Evolutionary conservation across 331 rosid species (phyloP), one percentile per base, ranked within the genome.

Genomic region (Spiraea crenata): DNA sequence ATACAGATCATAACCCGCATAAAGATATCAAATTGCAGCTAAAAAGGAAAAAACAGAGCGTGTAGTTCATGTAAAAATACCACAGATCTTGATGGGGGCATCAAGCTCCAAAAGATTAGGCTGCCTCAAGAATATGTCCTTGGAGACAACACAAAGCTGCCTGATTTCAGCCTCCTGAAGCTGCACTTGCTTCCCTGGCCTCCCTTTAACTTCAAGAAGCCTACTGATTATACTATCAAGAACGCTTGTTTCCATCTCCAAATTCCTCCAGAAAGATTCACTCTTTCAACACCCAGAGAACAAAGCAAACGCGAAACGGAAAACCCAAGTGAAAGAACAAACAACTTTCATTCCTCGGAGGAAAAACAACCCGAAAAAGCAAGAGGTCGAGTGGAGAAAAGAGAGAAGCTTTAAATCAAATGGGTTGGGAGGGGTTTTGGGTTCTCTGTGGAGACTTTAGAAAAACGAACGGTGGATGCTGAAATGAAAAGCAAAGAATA

Each of bases 41-140:
- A 64, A 9, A 72, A 6, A 69, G 46, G 6, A 63, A 19, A 17
- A 54, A 70, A 65, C 6, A 77, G 40, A 67, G 40, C 19, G 71
- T 20, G 35, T 64, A 70, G 38, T 76, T 56, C 38, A 81, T 1
- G 74, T 56, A 78, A 63, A 76, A 4, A 7, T 86, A 93, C 98
- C 98, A 79, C 98, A 93, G 47, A 93, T 93, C 77, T 87, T 88
- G 76, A 90, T 54, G 7, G 98, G 97, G 34, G 96, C 96, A 48
- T 88, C 95, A 46, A 93, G 89, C 79, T 90, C 93, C 85, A 90
- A 83, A 37, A 93, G 89, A 79, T 81, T 90, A 1, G 98, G 95
- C 73, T 93, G 97, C 77, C 76, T 90, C 76, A 82, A 54, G 83
- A 93, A 93, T 65, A 88, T 83, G 35, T 74, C 83, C 70, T 41